Evolutionary conservation across 2,329 filamentous ascomycete species (phyloP), one percentile per base, ranked within the genome.

Genomic region (Pseudogymnoascus sp.): DNA sequence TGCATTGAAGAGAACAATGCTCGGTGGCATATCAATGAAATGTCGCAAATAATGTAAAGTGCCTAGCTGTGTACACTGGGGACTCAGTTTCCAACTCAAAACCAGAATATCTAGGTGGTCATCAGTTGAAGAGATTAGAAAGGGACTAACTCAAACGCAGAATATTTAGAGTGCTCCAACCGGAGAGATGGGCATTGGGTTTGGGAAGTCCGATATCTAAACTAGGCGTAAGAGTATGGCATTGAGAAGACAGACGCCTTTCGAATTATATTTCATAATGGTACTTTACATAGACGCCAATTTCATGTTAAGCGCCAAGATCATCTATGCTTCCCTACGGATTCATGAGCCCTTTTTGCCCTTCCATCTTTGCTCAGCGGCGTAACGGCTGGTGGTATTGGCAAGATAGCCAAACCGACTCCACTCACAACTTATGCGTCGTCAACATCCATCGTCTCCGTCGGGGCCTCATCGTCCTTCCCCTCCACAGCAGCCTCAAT

Each of bases 401-500:
- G 41, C 50, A 35, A 14, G n/a, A 56, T 56, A 22, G 28, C 50
- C 50, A 56, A 50, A 10, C 46, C 28, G 8, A 56, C 8, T 33
- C 61, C 10, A 46, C 61, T 38, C 59, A 66, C 61, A 16, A 65
- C 63, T 61, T 56, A 56, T 4, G 50, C 50, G 16, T 56, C 66
- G 64, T 81, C 79, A 61, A 80, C 78, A 69, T 81, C 78, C 78
- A 81, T 81, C 33, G 69, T 72, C 66, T 81, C 79, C 16, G 71
- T 77, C 66, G 76, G 72, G 72, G 76, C 74, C 73, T 77, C 72
- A 69, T 73, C 71, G 79, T 84, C 79, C 75, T 75, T 75, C 62
- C 85, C 84, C 64, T 84, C 84, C 19, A 78, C 78, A 43, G 87
- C 81, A 70, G 87, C 86, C 77, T 96, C 92, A 75, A 98, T 84